Percentiles rank a stretch among this genome's conserved stretches.
Conservation (phyloP, 306 rosid species). For the Citrullus colocynthis region DNA sequence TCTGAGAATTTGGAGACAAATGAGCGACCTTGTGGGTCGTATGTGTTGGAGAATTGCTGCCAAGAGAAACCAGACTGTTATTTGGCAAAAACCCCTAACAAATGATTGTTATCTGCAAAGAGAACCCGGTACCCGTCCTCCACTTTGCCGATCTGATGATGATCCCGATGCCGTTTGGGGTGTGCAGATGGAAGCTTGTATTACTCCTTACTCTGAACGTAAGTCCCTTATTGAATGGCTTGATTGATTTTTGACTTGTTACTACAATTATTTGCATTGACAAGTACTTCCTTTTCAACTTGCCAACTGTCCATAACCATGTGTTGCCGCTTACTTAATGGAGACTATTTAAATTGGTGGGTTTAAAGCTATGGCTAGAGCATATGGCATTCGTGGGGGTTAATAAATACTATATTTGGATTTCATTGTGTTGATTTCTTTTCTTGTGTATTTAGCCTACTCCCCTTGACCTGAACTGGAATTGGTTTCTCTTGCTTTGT, state of each 20-base stretch:
- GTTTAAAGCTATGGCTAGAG: neutral
- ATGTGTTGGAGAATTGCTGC: constrained; percentile 88
- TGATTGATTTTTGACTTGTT: neutral
- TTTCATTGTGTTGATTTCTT: neutral
- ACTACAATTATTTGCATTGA: neutral
- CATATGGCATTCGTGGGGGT: neutral
- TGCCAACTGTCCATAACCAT: neutral
- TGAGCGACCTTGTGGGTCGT: constrained; percentile 73
- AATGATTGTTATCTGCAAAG: constrained; percentile 76
- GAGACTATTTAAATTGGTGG: neutral
- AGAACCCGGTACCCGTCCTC: constrained; percentile 73
- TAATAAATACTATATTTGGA: neutral
- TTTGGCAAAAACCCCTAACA: constrained; percentile 89
- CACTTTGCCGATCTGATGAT: constrained; percentile 71
- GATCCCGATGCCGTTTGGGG: constrained; percentile 86
- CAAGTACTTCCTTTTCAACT: neutral
- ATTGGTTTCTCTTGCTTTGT: neutral
- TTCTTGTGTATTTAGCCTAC: neutral
- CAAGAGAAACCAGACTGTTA: constrained; percentile 80
- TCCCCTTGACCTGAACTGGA: neutral
- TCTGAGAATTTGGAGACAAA: constrained; percentile 84
- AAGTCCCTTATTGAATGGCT: constrained; percentile 26
- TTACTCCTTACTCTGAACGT: constrained; percentile 70
- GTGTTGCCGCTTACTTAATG: neutral
- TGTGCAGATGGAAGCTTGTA: constrained; percentile 85